A percentile compares a stretch with the other conserved stretches of the same genome.
Conservation (phyloP, 257 asterid genomes). For the Lithospermum erythrorhizon region DNA sequence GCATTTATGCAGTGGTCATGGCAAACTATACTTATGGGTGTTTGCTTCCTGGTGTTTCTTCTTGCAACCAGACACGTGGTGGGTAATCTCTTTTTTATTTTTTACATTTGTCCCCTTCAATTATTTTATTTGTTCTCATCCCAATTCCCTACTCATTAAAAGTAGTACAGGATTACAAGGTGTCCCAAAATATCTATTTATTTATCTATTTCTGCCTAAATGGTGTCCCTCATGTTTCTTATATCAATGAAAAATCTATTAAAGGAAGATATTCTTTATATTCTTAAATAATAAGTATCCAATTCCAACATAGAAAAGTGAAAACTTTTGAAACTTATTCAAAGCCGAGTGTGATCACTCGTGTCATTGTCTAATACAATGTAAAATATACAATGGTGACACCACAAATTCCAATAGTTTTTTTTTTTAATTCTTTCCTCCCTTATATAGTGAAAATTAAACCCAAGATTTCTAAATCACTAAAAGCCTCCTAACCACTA, state of each 20-base stretch:
- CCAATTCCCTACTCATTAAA: not conserved
- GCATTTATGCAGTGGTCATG: constrained; percentile 78
- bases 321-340: not conserved
- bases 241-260: no score
- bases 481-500: no score
- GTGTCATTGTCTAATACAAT: no score
- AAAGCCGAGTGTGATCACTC: no score
- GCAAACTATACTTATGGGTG: constrained; percentile 85
- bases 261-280: no score
- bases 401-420: no score
- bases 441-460: no score
- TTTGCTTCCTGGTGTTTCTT: constrained; percentile 64
- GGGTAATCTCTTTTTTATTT: constrained; percentile 15
- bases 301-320: not conserved
- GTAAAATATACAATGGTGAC: no score
- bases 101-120: not conserved
- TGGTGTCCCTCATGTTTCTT: not conserved
- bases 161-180: not conserved
- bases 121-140: not conserved
- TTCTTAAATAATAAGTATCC: not conserved
- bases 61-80: constrained; percentile 69
- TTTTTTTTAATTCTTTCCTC: no score
- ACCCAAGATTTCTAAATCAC: no score
- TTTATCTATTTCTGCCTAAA: not conserved
- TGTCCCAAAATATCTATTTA: not conserved